Evolutionary conservation across 2,329 filamentous ascomycete genomes (phyloP), one percentile per base, ranked within the genome.

Genomic region (Sclerotinia spermophila): DNA sequence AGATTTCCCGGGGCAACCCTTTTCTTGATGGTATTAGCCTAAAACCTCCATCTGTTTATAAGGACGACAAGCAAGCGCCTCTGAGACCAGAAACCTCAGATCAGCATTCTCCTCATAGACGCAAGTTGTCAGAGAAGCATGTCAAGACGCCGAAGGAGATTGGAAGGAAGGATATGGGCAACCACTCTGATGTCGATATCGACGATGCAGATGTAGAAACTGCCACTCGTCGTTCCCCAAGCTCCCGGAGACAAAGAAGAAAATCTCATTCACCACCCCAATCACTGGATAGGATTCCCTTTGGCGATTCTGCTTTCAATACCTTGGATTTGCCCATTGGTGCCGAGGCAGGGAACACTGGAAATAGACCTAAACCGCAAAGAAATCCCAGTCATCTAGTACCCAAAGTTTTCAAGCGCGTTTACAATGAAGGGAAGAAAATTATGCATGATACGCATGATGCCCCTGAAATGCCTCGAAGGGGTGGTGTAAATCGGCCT

Each of bases 241-340:
- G 71, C 40, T 72, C 72, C 6, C 75, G 72, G 68, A 71, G 73
- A 55, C 71, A 69, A 24, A 69, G 72, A 56, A 66, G 73, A 45
- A 78, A 74, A 68, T 75, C 75, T 38, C 72, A 61, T 40, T 75
- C 75, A 7, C 33, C 73, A 7, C 62, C 75, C 19, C 75, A 87
- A 73, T 85, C 86, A 3, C 77, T 89, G 45, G 86, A 86, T 24
- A 87, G 90, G 51, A 86, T 90, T 64, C 87, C 88, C 0, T 85
- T 89, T 77, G 88, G 88, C 8, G 86, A 86, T 73, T 90, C 88
- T 27, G 88, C 88, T n/a, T 90, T 90, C 74, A 90, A 87, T 74
- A 87, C 87, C 75, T 81, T 90, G 10, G 87, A 90, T 68, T 78
- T 90, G 1, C 84, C 87, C 0, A 76, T 85, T 1, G 82, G 83